These are phyloP conservation scores for Sordariomycetes sp. DNA, from an alignment of 2,329 filamentous ascomycete genomes.

Conservation along the genomic window DNA sequence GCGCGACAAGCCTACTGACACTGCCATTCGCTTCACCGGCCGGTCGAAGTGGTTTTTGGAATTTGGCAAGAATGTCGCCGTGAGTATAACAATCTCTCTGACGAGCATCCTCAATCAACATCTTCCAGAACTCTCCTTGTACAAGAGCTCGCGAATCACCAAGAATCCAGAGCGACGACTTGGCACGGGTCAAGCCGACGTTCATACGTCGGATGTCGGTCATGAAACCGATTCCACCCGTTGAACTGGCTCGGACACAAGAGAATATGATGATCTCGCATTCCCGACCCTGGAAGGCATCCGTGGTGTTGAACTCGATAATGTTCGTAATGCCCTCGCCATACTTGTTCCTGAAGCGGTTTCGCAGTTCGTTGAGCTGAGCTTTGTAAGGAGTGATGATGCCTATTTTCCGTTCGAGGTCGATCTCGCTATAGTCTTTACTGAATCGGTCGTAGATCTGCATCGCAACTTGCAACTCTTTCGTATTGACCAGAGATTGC, in stretches of 20 bases:
- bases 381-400: slow-evolving; percentile 98
- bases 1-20: too few species aligned
- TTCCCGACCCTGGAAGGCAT: slow-evolving; percentile 94
- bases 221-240: slow-evolving; percentile 96
- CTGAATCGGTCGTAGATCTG: slow-evolving; percentile 73
- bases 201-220: slow-evolving; percentile 99
- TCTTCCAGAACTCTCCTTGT: slow-evolving; percentile 85
- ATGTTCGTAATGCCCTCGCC: slow-evolving; percentile 65
- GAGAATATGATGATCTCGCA: slow-evolving; percentile 99
- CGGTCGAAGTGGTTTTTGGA: slow-evolving; percentile 33
- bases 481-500: slow-evolving; percentile 82
- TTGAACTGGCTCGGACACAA: slow-evolving; percentile 87
- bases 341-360: slow-evolving; percentile 62
- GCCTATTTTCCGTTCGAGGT: slow-evolving; percentile 78
- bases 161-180: slow-evolving; percentile 92
- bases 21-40: too few species aligned
- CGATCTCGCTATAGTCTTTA: slow-evolving; percentile 57
- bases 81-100: slow-evolving; percentile 66
- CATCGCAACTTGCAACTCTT: slow-evolving; percentile 80
- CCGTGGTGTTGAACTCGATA: slow-evolving; percentile 97
- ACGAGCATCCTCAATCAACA: slow-evolving; percentile 75
- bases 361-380: slow-evolving; percentile 72
- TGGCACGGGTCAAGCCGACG: slow-evolving; percentile 91
- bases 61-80: slow-evolving; percentile 44
- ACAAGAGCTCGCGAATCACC: slow-evolving; percentile 82